These are phyloP conservation scores for Aechmea fasciata DNA, from an alignment of 176 grass and related monocot species.

Conservation along the genomic window DNA sequence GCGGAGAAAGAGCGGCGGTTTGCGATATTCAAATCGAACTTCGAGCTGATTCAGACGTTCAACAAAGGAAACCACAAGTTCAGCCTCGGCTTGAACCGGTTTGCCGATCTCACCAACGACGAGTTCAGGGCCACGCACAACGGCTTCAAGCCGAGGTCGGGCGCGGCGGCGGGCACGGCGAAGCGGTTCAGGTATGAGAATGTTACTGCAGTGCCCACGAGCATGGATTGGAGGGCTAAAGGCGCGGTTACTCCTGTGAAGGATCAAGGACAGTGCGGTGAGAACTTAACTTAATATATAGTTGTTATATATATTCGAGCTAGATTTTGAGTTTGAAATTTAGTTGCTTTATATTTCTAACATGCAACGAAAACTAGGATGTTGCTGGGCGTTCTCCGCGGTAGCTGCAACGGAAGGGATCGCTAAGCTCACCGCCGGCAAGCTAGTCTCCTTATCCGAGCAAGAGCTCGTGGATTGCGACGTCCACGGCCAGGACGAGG, in stretches of 20 bases:
- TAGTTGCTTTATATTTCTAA: background rate
- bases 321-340: background rate
- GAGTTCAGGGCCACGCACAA: constrained; percentile 39
- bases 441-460: constrained; percentile 52
- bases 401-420: constrained; percentile 52
- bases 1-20: constrained; percentile 30
- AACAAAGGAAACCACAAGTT: constrained; percentile 32
- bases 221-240: constrained; percentile 45
- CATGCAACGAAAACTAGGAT: constrained; percentile 18
- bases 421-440: constrained; percentile 28
- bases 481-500: constrained; percentile 33
- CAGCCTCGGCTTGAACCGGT: constrained; percentile 37
- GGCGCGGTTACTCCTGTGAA: constrained; percentile 60
- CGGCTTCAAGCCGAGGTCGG: constrained; percentile 13
- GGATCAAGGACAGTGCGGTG: constrained; percentile 55
- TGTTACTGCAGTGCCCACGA: constrained; percentile 22
- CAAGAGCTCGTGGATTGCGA: constrained; percentile 67
- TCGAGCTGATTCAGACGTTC: constrained; percentile 31
- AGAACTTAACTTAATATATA: background rate
- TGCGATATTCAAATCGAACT: constrained; percentile 30
- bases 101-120: constrained; percentile 59
- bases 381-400: constrained; percentile 64
- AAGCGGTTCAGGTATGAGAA: constrained; percentile 43
- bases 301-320: no score
- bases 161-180: background rate